Conservation (phyloP, 2,329 filamentous ascomycete species). For the Verticillium nonalfalfae region DNA sequence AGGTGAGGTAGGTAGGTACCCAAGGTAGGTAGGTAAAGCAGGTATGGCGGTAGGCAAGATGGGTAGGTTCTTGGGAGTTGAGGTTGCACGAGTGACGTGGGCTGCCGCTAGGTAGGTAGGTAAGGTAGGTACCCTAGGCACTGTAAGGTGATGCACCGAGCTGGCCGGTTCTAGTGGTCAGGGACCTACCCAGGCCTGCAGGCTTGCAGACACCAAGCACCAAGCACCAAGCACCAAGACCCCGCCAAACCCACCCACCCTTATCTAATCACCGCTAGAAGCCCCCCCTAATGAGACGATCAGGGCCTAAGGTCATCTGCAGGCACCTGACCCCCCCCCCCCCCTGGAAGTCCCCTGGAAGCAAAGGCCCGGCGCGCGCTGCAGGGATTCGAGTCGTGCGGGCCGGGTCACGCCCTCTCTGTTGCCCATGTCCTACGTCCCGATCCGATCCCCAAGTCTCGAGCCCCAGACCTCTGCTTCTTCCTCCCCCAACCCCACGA, state of each 20-base stretch:
- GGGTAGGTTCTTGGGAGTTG: not conserved
- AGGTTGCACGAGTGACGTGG: not conserved
- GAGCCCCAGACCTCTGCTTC: not conserved
- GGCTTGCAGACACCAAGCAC: too few species aligned
- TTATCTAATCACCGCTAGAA: constrained; percentile 5
- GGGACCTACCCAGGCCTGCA: not conserved
- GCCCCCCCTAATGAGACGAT: not conserved
- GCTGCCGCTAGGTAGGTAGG: too few species aligned
- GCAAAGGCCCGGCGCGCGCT: constrained; percentile 1
- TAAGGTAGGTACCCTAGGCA: too few species aligned
- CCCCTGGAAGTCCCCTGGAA: not conserved
- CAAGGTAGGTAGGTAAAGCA: too few species aligned
- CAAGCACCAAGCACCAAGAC: not conserved
- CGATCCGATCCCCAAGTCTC: not conserved
- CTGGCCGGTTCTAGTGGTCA: too few species aligned
- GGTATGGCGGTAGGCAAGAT: too few species aligned
- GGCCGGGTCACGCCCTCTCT: not conserved
- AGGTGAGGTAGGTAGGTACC: too few species aligned
- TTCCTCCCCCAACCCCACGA: not conserved
- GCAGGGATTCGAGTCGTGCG: constrained; percentile 3
- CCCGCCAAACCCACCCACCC: constrained; percentile 10
- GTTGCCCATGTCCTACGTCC: not conserved
- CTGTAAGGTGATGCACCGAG: too few species aligned
- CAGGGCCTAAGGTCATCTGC: not conserved
- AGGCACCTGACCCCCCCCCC: not conserved